phyloP scores from a whole-genome alignment of 768 basidiomycete genomes.

The Amanita phalloides region DNA sequence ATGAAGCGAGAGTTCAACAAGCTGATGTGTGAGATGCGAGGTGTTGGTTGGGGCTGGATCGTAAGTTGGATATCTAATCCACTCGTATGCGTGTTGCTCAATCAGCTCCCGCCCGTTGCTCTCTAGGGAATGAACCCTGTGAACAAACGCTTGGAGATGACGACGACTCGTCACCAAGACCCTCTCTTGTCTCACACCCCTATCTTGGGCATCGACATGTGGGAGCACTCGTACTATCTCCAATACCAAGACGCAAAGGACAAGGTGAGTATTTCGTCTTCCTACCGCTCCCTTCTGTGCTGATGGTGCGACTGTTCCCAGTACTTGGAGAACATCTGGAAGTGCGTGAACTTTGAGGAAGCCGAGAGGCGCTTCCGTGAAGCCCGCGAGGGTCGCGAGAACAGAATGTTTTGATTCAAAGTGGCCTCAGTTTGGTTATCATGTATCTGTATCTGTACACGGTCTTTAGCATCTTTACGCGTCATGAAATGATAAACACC shows the following conservation, averaged over 20 bases:
- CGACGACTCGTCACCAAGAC: conserved; percentile 94
- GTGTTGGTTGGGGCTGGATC: conserved; percentile 95
- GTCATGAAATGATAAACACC: no score
- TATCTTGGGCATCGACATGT: conserved; percentile 88
- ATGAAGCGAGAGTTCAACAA: conserved; percentile 79
- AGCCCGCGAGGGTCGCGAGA: conserved; percentile 11
- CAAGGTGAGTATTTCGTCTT: conserved; percentile 48
- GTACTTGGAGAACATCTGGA: conserved; percentile 75
- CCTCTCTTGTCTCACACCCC: conserved; percentile 69
- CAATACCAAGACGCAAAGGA: conserved; percentile 94
- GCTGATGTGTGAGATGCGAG: conserved; percentile 78
- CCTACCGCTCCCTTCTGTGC: background rate
- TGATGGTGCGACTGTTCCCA: conserved; percentile 13
- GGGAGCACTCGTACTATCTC: conserved; percentile 95
- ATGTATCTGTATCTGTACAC: background rate
- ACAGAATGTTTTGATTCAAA: background rate
- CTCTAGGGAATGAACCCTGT: conserved; percentile 57
- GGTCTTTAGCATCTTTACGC: no score
- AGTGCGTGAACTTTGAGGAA: conserved; percentile 63
- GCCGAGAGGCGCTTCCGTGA: conserved; percentile 57
- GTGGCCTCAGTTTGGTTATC: background rate
- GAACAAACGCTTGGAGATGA: conserved; percentile 69
- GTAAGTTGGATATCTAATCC: conserved; percentile 33
- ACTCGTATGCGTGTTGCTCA: conserved; percentile 1
- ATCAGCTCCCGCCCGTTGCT: background rate